These are phyloP conservation scores for Dendrocalamus sinicus DNA, from an alignment of 176 grass and related monocot species.

Conservation along the genomic window DNA sequence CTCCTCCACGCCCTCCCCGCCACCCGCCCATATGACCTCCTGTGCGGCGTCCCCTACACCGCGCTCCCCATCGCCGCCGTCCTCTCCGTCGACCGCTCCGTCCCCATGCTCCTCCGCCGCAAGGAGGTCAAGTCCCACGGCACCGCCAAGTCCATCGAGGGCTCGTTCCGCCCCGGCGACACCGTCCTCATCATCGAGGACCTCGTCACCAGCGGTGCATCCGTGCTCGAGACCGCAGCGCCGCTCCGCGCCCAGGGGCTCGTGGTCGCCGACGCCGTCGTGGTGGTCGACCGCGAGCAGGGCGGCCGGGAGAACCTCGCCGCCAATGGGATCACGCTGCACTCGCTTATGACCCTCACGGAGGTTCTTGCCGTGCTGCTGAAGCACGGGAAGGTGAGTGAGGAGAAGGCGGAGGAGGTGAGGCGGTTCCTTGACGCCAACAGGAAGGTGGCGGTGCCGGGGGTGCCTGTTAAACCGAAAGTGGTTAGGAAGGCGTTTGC, in stretches of 20 bases:
- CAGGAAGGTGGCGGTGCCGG: slow-evolving; percentile 69
- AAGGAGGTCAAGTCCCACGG: slow-evolving; percentile 94
- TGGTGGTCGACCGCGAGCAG: slow-evolving; percentile 90
- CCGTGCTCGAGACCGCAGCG: slow-evolving; percentile 76
- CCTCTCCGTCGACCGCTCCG: slow-evolving; percentile 58
- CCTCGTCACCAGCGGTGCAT: slow-evolving; percentile 89
- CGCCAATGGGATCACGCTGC: slow-evolving; percentile 69
- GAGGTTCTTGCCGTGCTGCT: slow-evolving; percentile 79
- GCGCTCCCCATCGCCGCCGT: slow-evolving; percentile 89
- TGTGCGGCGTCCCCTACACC: slow-evolving; percentile 95
- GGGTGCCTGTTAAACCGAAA: slow-evolving; percentile 23
- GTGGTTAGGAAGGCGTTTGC: slow-evolving; percentile 46
- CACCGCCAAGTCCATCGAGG: slow-evolving; percentile 91
- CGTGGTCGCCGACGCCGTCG: slow-evolving; percentile 62
- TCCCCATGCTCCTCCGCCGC: slow-evolving; percentile 97
- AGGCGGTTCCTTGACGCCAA: slow-evolving; percentile 80
- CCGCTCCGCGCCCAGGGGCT: slow-evolving; percentile 74
- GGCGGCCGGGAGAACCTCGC: slow-evolving; percentile 83
- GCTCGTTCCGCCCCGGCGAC: slow-evolving; percentile 55
- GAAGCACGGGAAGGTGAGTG: slow-evolving; percentile 56
- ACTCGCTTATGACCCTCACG: slow-evolving; percentile 73
- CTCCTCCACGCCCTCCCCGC: slow-evolving; percentile 61
- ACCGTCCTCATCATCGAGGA: slow-evolving; percentile 86
- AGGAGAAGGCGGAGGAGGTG: slow-evolving; percentile 84
- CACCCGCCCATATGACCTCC: slow-evolving; percentile 65